Evolutionary conservation across 768 basidiomycete genomes (phyloP), one percentile per base, ranked within the genome.

Genomic region (Leccinum olivaceopallidum): DNA sequence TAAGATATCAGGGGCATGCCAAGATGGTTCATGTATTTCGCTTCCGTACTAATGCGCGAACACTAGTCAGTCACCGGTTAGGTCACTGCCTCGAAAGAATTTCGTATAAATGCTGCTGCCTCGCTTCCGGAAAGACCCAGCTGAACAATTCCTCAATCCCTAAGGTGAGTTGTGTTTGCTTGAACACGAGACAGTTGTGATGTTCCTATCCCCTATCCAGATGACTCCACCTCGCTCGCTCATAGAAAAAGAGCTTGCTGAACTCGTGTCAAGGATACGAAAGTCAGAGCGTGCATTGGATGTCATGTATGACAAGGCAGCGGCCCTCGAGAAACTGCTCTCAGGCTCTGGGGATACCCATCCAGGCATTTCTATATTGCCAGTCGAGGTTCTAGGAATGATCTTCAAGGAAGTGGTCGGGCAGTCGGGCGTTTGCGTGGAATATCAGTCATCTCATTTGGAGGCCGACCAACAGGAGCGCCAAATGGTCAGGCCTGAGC

Each of bases 351-450:
- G 32, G 39, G 22, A 20, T 24, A 42, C 12, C 32, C 59, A 26
- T 24, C 4, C 61, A 14, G 61, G 18, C 36, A 60, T 66, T 50
- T 71, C 71, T 39, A 36, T 53, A n/a, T 32, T 73, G 20, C 73
- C 71, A 20, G 62, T 65, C 54, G 71, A 73, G 50, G 36, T 75
- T 48, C 53, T 73, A 36, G 64, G 61, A n/a, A 63, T 72, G 60
- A 64, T 73, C 36, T 71, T 73, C 53, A 50, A 62, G 44, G 64
- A 69, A 56, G 67, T 56, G 30, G 53, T 64, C 9, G 53, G 18
- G 28, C 60, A 52, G 18, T 47, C 66, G n/a, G 34, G 37, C 55
- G 24, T 36, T 22, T 60, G 8, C 53, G 30, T 26, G 14, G 59
- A 50, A 13, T 57, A 59, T 34, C 58, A 30, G 8, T n/a, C 60